Evolutionary conservation across 495 filamentous ascomycete species (phyloP), one percentile per base, ranked within the genome.

Genomic region (Talaromyces adpressus): DNA sequence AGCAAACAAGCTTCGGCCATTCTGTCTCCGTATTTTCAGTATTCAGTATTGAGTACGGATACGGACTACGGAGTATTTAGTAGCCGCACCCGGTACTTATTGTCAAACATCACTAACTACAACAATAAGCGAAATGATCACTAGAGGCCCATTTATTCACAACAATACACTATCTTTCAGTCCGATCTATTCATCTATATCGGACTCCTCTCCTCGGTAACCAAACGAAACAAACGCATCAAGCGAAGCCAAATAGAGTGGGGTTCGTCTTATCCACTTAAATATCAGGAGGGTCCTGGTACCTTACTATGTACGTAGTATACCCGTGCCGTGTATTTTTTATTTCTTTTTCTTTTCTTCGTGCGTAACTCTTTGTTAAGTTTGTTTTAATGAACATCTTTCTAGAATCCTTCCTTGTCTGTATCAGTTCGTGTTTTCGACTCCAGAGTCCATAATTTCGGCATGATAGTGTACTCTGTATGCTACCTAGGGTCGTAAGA

Each of bases 1-100:
- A 18, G 23, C 52, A 56, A 56, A 56, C 52, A 56, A 56, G 52
- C 52, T 56, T 56, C 52, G 12, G 51, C 51, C 22, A 27, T 53
- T 53, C 51, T 23, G 52, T 14, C 52, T 16, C 52, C 27, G 52
- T 54, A 54, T 54, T 54, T 6, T 5, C 11, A 11, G 52, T 56
- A 56, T 56, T 56, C 52, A n/a, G 52, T 56, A 53, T 53, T 23
- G 1, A 27, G 27, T 25, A 25, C 25, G 25, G 25, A n/a, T 25
- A 25, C 25, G 25, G 25, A n/a, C 5, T 36, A 39, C 36, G 36
- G 36, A 39, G 36, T 14, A 41, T 16, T 11, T 41, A 41, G 36
- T n/a, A 47, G 16, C n/a, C n/a, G n/a, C n/a, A n/a, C n/a, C n/a
- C n/a, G n/a, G n/a, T n/a, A n/a, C n/a, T n/a, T n/a, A n/a, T n/a